These are phyloP conservation scores for Fraxinus floribunda DNA, from an alignment of 305 asterid genomes.

Conservation along the genomic window DNA sequence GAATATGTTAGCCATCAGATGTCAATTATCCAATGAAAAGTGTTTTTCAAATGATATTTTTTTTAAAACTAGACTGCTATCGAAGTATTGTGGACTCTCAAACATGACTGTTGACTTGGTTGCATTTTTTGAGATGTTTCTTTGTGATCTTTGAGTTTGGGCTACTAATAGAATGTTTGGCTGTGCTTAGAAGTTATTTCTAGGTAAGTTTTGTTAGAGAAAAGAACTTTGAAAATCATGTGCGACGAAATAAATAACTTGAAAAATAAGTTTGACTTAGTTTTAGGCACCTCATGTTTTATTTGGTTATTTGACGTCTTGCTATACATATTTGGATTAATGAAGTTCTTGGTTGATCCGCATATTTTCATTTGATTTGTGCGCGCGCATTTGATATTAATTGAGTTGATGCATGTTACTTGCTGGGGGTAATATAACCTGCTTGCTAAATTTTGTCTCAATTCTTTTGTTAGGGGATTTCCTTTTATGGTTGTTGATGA, in stretches of 20 bases:
- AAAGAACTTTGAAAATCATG: background rate
- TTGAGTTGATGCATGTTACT: background rate
- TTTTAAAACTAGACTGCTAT: background rate
- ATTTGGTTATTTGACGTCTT: background rate
- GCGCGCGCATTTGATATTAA: background rate
- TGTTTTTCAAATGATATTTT: background rate
- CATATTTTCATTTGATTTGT: background rate
- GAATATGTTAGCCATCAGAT: background rate
- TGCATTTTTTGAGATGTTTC: background rate
- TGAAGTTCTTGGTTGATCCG: background rate
- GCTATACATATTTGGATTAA: background rate
- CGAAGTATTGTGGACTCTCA: background rate
- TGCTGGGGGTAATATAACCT: background rate
- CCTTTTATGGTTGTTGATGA: constrained; percentile 49
- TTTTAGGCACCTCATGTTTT: background rate
- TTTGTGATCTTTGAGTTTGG: background rate
- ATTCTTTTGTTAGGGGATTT: constrained; percentile 42
- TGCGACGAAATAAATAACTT: background rate
- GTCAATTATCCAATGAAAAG: background rate
- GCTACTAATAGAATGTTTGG: background rate
- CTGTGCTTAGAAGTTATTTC: background rate
- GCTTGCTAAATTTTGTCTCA: background rate
- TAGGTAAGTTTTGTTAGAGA: background rate
- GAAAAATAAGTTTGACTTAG: background rate
- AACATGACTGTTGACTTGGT: background rate